Percentiles rank a stretch among this genome's conserved stretches.
Conservation (phyloP, 2,329 filamentous ascomycete species). For the Pseudogymnoascus sp. region DNA sequence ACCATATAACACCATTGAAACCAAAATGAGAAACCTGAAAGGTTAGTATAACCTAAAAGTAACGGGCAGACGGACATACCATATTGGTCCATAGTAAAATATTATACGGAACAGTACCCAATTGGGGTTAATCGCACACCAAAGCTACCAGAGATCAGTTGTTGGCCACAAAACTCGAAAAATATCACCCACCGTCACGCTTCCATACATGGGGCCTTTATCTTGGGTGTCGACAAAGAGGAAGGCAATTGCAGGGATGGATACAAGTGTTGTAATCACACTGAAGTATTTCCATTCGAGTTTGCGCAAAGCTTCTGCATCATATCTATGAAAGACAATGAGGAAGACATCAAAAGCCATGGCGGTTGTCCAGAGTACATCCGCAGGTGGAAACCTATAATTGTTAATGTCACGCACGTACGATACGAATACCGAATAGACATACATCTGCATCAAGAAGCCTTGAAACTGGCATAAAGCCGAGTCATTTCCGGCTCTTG, state of each 20-base stretch:
- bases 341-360: constrained; percentile 78
- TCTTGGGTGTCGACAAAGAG: constrained; percentile 51
- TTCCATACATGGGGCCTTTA: constrained; percentile 51
- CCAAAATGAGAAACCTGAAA: constrained; percentile 48
- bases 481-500: constrained; percentile 24
- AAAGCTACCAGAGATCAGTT: constrained; percentile 37
- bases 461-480: constrained; percentile 60
- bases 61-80: constrained; percentile 36
- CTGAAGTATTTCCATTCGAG: constrained; percentile 64
- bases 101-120: constrained; percentile 66
- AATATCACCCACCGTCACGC: constrained; percentile 43
- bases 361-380: constrained; percentile 65
- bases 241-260: constrained; percentile 57
- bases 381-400: constrained; percentile 63
- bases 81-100: constrained; percentile 64
- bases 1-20: constrained; percentile 57
- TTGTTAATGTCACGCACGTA: neutral
- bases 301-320: constrained; percentile 53
- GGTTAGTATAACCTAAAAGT: constrained; percentile 14
- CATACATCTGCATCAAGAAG: constrained; percentile 75
- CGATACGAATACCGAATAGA: neutral
- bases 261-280: constrained; percentile 62
- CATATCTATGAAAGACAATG: constrained; percentile 69
- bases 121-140: constrained; percentile 64
- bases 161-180: neutral